These are phyloP conservation scores for Camellia granthamiana DNA, from an alignment of 148 eudicot genomes.

Conservation along the genomic window DNA sequence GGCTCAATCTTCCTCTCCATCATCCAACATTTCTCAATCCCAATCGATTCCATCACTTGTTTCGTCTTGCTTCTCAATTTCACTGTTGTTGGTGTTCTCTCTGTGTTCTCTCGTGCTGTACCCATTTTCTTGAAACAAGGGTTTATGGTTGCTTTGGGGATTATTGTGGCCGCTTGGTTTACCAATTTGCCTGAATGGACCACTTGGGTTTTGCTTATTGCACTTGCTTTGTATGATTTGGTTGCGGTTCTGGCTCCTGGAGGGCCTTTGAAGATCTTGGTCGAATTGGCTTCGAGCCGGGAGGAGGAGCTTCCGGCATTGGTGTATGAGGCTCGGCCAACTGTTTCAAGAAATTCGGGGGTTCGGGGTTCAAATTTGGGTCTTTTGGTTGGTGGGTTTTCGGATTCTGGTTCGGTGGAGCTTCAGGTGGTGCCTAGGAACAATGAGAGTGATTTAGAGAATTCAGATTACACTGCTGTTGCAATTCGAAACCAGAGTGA, in stretches of 20 bases:
- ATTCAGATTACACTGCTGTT: constrained; percentile 1
- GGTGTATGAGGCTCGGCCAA: constrained; percentile 80
- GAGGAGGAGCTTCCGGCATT: constrained; percentile 91
- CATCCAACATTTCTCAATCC: constrained; percentile 45
- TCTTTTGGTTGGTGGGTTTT: constrained; percentile 55
- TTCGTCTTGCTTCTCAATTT: constrained; percentile 54
- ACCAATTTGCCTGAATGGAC: constrained; percentile 97
- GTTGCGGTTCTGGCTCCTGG: constrained; percentile 93
- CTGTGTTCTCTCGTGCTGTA: constrained; percentile 62
- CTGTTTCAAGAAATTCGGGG: constrained; percentile 29
- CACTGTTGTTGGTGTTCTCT: constrained; percentile 57
- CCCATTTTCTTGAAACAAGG: constrained; percentile 69
- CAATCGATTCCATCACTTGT: constrained; percentile 52
- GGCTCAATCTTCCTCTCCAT: constrained; percentile 61
- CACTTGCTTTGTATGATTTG: constrained; percentile 77
- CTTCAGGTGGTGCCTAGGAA: constrained; percentile 34
- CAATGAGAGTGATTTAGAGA: neutral
- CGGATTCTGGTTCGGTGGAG: constrained; percentile 51
- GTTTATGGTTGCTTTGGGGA: constrained; percentile 73
- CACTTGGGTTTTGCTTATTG: constrained; percentile 81
- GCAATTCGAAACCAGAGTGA: constrained; percentile 4
- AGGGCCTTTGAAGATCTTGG: constrained; percentile 84
- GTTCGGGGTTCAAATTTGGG: constrained; percentile 35
- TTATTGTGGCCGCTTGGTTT: constrained; percentile 85
- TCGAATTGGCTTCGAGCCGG: constrained; percentile 70